A percentile compares a stretch with the other conserved stretches of the same genome.
Evolutionary conservation across 2,329 filamentous ascomycete species (phyloP).

Genomic region (Claviceps sp.): DNA sequence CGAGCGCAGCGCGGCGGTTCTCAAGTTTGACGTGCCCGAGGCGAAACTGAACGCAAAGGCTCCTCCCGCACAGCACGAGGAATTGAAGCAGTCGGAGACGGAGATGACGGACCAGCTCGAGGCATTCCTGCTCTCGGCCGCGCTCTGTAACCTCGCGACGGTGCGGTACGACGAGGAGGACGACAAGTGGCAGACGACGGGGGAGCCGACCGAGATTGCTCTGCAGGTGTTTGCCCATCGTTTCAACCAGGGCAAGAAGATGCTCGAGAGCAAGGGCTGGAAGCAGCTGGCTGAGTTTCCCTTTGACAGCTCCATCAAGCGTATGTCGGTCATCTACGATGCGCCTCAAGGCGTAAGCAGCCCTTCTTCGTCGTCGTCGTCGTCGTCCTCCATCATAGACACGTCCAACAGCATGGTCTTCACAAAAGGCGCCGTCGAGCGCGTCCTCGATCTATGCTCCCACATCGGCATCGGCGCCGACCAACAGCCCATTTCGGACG

Average conservation of each 20-base stretch:
- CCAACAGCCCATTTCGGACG: conserved; percentile 33
- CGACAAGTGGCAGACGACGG: conserved; percentile 50
- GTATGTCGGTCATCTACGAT: conserved; percentile 65
- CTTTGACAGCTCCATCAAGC: conserved; percentile 68
- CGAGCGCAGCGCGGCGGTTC: conserved; percentile 44
- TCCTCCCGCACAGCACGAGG: conserved; percentile 2
- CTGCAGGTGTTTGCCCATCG: conserved; percentile 63
- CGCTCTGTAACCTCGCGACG: conserved; percentile 53
- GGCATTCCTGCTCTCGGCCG: conserved; percentile 39
- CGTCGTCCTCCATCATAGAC: conserved; percentile 19
- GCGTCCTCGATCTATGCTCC: conserved; percentile 43
- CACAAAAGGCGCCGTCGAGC: conserved; percentile 50
- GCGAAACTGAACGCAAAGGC: conserved; percentile 31
- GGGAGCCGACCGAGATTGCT: conserved; percentile 63
- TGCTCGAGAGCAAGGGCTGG: conserved; percentile 40
- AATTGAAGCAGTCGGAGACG: conserved; percentile 22
- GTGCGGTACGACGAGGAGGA: conserved; percentile 41
- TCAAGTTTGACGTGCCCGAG: conserved; percentile 50
- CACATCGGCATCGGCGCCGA: conserved; percentile 29
- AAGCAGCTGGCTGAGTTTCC: conserved; percentile 56
- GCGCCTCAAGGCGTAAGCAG: conserved; percentile 25
- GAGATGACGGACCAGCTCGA: conserved; percentile 36
- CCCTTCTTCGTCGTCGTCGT: neutral
- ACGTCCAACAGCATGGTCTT: conserved; percentile 37
- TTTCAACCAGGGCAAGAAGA: conserved; percentile 45